A percentile compares a stretch with the other conserved stretches of the same genome.
These are phyloP conservation scores for Gossypium turneri DNA, from an alignment of 345 rosid genomes.

Conservation along the genomic window DNA sequence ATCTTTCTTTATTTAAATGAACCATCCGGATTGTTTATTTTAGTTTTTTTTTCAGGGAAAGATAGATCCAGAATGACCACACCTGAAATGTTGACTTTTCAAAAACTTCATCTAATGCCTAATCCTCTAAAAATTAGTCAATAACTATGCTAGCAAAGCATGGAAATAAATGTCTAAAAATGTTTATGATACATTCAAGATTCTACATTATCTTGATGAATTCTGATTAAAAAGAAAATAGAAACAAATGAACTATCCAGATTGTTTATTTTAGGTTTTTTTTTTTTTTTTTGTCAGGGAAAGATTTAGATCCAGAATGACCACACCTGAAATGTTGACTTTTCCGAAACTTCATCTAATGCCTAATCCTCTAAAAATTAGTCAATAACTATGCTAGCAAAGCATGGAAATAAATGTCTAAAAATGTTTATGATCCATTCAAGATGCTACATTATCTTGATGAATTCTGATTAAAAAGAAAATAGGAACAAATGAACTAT, in stretches of 20 bases:
- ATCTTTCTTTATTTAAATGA: background rate
- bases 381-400: background rate
- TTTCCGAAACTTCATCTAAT: background rate
- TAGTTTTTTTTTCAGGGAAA: background rate
- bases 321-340: background rate
- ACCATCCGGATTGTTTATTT: background rate
- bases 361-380: background rate
- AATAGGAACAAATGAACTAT: background rate
- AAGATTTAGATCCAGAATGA: background rate
- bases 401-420: background rate
- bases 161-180: background rate
- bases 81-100: background rate
- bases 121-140: no score
- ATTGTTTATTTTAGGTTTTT: no score
- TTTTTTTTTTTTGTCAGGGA: no score
- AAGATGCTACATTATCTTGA: conserved; percentile 1
- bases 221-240: background rate
- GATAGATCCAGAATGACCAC: background rate
- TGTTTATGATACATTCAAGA: conserved; percentile 4
- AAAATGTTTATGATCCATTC: background rate
- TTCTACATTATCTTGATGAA: background rate
- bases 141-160: background rate
- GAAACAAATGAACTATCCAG: no score
- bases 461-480: background rate
- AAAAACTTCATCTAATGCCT: no score